These are phyloP conservation scores for Fusarium dlaminii DNA, from an alignment of 2,329 filamentous ascomycete genomes.

Conservation along the genomic window DNA sequence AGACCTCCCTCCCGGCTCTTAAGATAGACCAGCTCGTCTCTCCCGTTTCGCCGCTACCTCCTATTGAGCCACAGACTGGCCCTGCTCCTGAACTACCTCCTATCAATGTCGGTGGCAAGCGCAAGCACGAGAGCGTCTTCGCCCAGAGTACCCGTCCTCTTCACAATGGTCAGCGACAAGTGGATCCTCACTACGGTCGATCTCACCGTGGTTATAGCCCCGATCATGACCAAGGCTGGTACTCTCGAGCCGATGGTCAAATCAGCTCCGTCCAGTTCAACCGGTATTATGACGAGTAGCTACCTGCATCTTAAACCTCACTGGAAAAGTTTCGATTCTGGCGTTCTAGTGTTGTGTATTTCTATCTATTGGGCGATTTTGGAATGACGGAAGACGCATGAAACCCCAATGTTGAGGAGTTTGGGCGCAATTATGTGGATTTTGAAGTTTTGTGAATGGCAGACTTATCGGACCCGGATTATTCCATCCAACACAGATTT, in stretches of 20 bases:
- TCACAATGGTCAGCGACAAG: slow-evolving; percentile 51
- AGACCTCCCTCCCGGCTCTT: slow-evolving; percentile 49
- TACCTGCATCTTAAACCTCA: slow-evolving; percentile 2
- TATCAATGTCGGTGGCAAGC: slow-evolving; percentile 47
- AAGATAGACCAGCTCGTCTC: slow-evolving; percentile 45
- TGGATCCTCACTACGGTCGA: slow-evolving; percentile 45
- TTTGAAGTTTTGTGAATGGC: slow-evolving; percentile 1
- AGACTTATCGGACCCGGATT: slow-evolving; percentile 5
- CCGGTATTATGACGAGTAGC: slow-evolving; percentile 39
- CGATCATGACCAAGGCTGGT: slow-evolving; percentile 46
- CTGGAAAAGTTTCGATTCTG: slow-evolving; percentile 20
- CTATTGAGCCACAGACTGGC: slow-evolving; percentile 49
- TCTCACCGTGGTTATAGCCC: slow-evolving; percentile 38
- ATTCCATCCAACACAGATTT: slow-evolving; percentile 21
- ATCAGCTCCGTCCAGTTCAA: slow-evolving; percentile 46
- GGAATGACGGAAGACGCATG: slow-evolving; percentile 30
- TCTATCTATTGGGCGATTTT: slow-evolving; percentile 28
- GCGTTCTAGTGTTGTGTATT: slow-evolving; percentile 42
- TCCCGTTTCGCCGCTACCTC: slow-evolving; percentile 47
- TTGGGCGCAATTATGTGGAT: slow-evolving; percentile 31
- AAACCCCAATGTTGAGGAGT: slow-evolving; percentile 40
- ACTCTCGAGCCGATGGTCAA: slow-evolving; percentile 50
- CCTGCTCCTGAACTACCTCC: slow-evolving; percentile 40
- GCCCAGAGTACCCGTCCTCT: slow-evolving; percentile 45
- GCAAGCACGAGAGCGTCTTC: slow-evolving; percentile 51